Base-by-base conservation (phyloP, 176 grass and related monocot genomes). In the Raddia distichophylla region DNA sequence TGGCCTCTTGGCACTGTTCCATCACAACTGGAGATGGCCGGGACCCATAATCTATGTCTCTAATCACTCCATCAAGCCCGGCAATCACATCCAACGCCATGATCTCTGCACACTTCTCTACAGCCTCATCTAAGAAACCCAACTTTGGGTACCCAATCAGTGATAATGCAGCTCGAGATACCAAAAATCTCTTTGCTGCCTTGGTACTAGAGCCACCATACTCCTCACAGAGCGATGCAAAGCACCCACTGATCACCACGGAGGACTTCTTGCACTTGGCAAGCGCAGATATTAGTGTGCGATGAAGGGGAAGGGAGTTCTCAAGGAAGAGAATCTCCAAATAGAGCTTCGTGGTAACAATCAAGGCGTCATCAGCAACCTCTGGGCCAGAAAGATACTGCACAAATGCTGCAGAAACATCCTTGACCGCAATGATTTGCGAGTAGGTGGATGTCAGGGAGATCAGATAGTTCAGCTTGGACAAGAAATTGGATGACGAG, bases 91-190 rank as follows among this genome's bases (percentile, higher is more conserved):
- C 95, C 82, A 88, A 65, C 5, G 95, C 92, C 64, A 91, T 91
- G 65, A 87, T 62, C 35, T 86, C 84, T 59, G 87, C 87, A 69
- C 95, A 91, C 60, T 81, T 91, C 75, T 88, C 84, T 42, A 98
- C 75, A 0, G 89, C 86, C 57, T 98, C 96, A 80, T 98, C 84
- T 78, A 98, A 82, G 80, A 93, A 91, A 51, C 89, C 93, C 78
- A 99, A 88, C 60, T 98, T 99, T 16, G 96, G 96, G 72, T 93
- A 99, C 74, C 93, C 91, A 64, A 99, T 99, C 63, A 99, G 72
- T 17, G 96, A 99, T 42, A 99, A 77, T 42, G 89, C 84, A 3
- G 87, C 89, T 67, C 93, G 86, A 71, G 93, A 95, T 13, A 99
- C 93, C 85, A 90, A 85, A 79, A 99, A 95, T 17, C 69, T 87